These are phyloP conservation scores for Alternaria conjuncta DNA, from an alignment of 2,329 filamentous ascomycete genomes.

Conservation along the genomic window DNA sequence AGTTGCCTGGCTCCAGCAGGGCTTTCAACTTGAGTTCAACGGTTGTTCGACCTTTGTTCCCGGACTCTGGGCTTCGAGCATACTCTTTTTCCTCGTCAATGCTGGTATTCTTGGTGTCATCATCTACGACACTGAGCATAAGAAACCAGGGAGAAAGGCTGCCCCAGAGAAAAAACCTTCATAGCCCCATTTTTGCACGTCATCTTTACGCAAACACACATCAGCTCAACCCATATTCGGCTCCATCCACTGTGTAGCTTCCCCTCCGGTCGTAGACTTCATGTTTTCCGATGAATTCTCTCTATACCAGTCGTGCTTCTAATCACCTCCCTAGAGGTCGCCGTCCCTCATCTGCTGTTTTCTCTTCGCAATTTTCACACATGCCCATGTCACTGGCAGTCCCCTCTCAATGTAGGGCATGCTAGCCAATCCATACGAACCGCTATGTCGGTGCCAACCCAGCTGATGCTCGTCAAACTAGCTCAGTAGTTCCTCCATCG, in stretches of 20 bases:
- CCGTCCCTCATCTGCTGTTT: background rate
- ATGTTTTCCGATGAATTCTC: background rate
- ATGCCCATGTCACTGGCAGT: background rate
- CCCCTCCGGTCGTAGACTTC: background rate
- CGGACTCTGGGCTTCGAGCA: conserved; percentile 76
- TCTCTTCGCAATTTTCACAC: background rate
- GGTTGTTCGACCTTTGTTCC: conserved; percentile 85
- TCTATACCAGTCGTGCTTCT: background rate
- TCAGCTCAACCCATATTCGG: background rate
- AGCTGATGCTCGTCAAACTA: background rate
- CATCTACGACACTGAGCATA: conserved; percentile 63
- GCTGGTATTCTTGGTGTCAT: conserved; percentile 86
- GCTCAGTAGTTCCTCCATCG: background rate
- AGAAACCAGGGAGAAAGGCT: background rate
- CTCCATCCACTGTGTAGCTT: background rate
- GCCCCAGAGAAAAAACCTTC: background rate
- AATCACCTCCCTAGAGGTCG: background rate
- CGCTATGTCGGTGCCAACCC: background rate
- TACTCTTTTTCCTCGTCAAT: conserved; percentile 85
- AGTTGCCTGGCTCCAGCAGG: conserved; percentile 60
- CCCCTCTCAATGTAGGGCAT: background rate
- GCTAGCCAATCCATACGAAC: background rate
- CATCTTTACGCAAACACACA: background rate
- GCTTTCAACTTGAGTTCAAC: conserved; percentile 61
- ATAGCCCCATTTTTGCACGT: background rate